Evolutionary conservation across 176 grass and related monocot genomes (phyloP).

Genomic region (Elymus sibiricus): DNA sequence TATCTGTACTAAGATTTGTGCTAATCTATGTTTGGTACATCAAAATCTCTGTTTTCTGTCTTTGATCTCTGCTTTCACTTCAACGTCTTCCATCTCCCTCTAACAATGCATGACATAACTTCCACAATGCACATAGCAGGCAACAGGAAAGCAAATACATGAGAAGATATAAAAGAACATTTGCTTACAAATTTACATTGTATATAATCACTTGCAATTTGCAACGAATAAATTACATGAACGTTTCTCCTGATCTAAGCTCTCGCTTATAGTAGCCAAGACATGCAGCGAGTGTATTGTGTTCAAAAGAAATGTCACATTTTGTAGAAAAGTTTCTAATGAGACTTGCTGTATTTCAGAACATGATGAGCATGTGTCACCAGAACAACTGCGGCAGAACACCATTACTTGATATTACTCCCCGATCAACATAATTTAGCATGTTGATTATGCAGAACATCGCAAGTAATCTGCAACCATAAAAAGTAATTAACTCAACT

Average conservation of each 20-base stretch:
- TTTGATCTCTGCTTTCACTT: no score
- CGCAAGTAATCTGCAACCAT: constrained; percentile 71
- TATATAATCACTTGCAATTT: neutral
- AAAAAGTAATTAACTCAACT: neutral
- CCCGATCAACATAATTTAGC: constrained; percentile 95
- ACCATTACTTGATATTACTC: constrained; percentile 96
- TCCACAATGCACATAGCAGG: neutral
- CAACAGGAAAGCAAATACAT: neutral
- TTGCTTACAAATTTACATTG: neutral
- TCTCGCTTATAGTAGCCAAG: neutral
- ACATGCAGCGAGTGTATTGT: neutral
- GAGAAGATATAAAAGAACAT: neutral
- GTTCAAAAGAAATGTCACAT: neutral
- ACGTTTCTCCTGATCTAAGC: neutral
- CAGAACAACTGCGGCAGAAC: constrained; percentile 65
- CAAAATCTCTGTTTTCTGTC: no score
- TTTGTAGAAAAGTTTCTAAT: constrained; percentile 11
- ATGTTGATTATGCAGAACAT: constrained; percentile 96
- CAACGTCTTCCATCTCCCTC: no score
- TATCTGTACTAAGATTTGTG: no score
- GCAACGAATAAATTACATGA: neutral
- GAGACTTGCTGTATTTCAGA: constrained; percentile 92
- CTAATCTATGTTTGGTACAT: no score
- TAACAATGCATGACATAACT: no score
- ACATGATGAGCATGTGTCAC: constrained; percentile 63